Conservation (phyloP, 441 rosid genomes). For the Arabidopsis lyrata region DNA sequence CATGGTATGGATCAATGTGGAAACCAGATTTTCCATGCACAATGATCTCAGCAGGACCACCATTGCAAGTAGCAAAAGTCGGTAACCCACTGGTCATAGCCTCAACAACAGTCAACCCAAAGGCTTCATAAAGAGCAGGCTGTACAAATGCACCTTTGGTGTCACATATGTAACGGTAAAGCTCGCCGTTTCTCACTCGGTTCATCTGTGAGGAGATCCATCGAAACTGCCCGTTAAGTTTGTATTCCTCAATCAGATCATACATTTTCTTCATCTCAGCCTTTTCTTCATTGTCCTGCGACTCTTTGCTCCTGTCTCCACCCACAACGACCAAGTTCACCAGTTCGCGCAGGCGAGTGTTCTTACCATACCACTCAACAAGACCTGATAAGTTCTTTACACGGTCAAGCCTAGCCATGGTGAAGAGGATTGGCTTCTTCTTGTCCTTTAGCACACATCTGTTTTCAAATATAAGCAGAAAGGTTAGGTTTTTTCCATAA, state of each 20-base stretch:
- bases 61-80: slow-evolving; percentile 61
- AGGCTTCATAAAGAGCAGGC: slow-evolving; percentile 55
- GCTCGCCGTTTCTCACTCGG: slow-evolving; percentile 51
- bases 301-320: slow-evolving; percentile 85
- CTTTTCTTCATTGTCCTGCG: slow-evolving; percentile 78
- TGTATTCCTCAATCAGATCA: slow-evolving; percentile 65
- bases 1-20: slow-evolving; percentile 96
- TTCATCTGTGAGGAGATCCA: slow-evolving; percentile 81
- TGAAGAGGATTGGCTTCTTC: slow-evolving; percentile 85
- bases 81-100: slow-evolving; percentile 58
- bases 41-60: slow-evolving; percentile 96
- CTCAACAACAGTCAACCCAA: slow-evolving; percentile 54
- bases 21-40: slow-evolving; percentile 88
- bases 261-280: slow-evolving; percentile 93
- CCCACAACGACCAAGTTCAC: slow-evolving; percentile 93
- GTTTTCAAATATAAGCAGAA: slow-evolving; percentile 21
- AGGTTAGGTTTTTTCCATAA: not conserved
- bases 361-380: slow-evolving; percentile 95
- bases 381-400: slow-evolving; percentile 89
- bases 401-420: slow-evolving; percentile 96
- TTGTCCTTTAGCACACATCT: slow-evolving; percentile 77
- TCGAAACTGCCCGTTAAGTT: slow-evolving; percentile 81
- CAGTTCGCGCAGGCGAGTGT: slow-evolving; percentile 60
- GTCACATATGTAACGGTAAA: slow-evolving; percentile 51
- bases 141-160: slow-evolving; percentile 58